phyloP scores from a whole-genome alignment of 768 basidiomycete species.

The Leccinum disarticulatum region DNA sequence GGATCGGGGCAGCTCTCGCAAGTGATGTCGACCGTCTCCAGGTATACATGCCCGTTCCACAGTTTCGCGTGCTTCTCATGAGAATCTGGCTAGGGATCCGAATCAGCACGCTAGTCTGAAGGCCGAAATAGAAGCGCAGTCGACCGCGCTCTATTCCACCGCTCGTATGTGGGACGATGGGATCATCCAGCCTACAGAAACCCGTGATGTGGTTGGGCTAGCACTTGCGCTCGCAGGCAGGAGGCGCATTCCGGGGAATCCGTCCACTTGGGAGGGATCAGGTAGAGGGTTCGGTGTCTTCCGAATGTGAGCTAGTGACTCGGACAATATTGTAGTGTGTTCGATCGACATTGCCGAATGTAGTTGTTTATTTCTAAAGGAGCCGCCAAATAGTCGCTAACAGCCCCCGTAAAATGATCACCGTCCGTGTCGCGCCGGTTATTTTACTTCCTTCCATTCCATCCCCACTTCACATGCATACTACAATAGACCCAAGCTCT shows the following conservation, averaged over 20 bases:
- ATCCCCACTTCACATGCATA: not conserved
- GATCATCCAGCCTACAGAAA: slow-evolving; percentile 86
- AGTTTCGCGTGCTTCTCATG: not conserved
- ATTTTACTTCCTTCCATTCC: not conserved
- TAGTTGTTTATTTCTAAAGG: slow-evolving; percentile 26
- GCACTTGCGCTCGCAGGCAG: slow-evolving; percentile 78
- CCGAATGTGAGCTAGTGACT: slow-evolving; percentile 62
- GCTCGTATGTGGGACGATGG: slow-evolving; percentile 96
- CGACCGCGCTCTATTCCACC: slow-evolving; percentile 82
- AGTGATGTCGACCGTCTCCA: slow-evolving; percentile 89
- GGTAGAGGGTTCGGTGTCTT: slow-evolving; percentile 83
- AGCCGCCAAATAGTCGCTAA: slow-evolving; percentile 25
- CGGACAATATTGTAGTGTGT: too few species aligned
- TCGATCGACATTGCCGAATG: slow-evolving; percentile 27
- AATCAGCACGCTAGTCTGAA: slow-evolving; percentile 72
- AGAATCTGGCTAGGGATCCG: slow-evolving; percentile 57
- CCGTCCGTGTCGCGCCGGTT: not conserved
- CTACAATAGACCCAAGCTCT: not conserved
- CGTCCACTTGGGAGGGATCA: slow-evolving; percentile 65
- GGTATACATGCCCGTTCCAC: slow-evolving; percentile 48
- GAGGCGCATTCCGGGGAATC: slow-evolving; percentile 20
- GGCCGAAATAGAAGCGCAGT: slow-evolving; percentile 85
- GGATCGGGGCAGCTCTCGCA: slow-evolving; percentile 90
- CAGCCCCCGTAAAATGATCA: not conserved
- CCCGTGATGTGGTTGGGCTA: slow-evolving; percentile 83